Conservation (phyloP, 768 basidiomycete species). For the Aureoboletus auriporus region DNA sequence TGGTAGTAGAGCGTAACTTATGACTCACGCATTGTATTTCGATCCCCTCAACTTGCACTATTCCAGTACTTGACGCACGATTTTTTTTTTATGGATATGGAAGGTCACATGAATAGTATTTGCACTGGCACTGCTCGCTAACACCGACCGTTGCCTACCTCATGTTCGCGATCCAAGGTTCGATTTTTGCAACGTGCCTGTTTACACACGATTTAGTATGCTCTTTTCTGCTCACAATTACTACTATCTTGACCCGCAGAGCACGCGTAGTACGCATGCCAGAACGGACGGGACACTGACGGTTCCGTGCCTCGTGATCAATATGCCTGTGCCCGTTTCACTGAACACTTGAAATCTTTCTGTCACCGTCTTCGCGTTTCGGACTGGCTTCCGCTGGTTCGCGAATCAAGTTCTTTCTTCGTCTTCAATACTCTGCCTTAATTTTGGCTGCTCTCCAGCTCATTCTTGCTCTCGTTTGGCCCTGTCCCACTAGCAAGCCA, state of each 20-base stretch:
- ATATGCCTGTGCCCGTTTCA: slow-evolving; percentile 17
- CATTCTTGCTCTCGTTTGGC: slow-evolving; percentile 5
- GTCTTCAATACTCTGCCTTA: slow-evolving; percentile 24
- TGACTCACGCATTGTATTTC: no score
- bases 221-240: slow-evolving; percentile 3
- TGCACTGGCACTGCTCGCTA: not conserved
- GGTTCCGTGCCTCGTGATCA: slow-evolving; percentile 18
- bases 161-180: slow-evolving; percentile 16
- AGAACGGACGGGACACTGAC: slow-evolving; percentile 13
- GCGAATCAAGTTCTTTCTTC: slow-evolving; percentile 27
- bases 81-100: no score
- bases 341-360: slow-evolving; percentile 9
- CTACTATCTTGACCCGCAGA: slow-evolving; percentile 4
- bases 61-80: no score
- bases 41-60: no score
- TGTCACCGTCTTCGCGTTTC: slow-evolving; percentile 23
- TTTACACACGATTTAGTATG: slow-evolving; percentile 8
- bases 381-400: slow-evolving; percentile 23
- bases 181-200: slow-evolving; percentile 21
- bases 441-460: slow-evolving; percentile 13
- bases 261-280: slow-evolving; percentile 28
- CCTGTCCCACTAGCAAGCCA: slow-evolving; percentile 3
- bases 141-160: slow-evolving; percentile 3
- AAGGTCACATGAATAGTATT: no score
- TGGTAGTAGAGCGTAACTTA: no score